These are phyloP conservation scores for Myxozyma kluyveri DNA, from an alignment of 805 yeast species.

Conservation along the genomic window DNA sequence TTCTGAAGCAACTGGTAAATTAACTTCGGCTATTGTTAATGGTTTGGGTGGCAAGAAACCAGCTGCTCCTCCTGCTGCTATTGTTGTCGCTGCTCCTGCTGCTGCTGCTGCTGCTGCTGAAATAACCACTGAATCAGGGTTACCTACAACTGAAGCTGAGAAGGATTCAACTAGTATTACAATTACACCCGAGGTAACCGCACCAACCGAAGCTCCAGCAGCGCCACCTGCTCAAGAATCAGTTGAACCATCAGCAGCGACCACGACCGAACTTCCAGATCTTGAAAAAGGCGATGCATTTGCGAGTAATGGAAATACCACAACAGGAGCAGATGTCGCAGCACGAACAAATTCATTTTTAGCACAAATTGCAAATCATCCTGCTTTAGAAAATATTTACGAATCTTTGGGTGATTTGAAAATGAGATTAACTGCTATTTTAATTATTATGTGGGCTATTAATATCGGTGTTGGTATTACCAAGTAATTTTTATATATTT, in stretches of 20 bases:
- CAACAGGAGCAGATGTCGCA: not conserved
- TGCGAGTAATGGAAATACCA: constrained; percentile 6
- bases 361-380: constrained; percentile 3
- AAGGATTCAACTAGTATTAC: not conserved
- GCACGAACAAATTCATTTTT: not conserved
- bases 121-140: not conserved
- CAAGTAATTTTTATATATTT: not conserved
- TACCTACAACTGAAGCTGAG: not conserved
- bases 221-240: not conserved
- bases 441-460: constrained; percentile 25
- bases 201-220: not conserved
- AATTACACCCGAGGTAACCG: not conserved
- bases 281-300: constrained; percentile 14
- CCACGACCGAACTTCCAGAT: constrained; percentile 1
- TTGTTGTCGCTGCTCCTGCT: constrained; percentile 2
- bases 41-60: constrained; percentile 13
- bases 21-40: constrained; percentile 21
- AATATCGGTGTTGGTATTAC: constrained; percentile 16
- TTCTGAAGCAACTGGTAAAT: constrained; percentile 25
- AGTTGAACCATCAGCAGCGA: not conserved
- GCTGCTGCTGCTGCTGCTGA: constrained; percentile 1
- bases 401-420: constrained; percentile 19
- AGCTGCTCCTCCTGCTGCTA: constrained; percentile 5
- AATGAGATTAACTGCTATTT: constrained; percentile 11
- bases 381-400: constrained; percentile 7